Evolutionary conservation across 2,329 filamentous ascomycete species (phyloP).

Genomic region (Ophiostoma himal-ulmi): DNA sequence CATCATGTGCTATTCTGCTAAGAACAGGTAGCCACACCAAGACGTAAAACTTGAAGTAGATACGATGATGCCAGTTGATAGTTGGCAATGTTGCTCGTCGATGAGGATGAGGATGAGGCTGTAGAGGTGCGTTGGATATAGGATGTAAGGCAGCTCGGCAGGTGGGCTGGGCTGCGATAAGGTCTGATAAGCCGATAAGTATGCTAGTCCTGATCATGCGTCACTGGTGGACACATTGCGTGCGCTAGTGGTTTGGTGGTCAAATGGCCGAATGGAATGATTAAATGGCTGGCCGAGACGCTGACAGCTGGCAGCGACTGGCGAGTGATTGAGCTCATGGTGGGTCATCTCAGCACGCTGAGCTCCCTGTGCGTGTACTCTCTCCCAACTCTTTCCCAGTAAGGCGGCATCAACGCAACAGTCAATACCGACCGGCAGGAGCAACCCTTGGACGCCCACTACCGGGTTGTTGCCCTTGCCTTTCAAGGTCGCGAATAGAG

Average conservation of each 20-base stretch:
- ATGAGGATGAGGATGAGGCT: neutral
- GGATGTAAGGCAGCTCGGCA: neutral
- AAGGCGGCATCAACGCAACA: neutral
- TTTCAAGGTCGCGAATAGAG: neutral
- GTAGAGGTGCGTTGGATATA: neutral
- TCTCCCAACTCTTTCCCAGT: neutral
- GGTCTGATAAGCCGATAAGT: constrained; percentile 1
- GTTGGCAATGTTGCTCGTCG: neutral
- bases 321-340: neutral
- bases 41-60: neutral
- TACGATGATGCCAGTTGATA: neutral
- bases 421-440: neutral
- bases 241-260: neutral
- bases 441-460: neutral
- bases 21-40: neutral
- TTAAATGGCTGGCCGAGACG: neutral
- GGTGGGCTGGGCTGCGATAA: constrained; percentile 12
- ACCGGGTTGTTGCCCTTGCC: neutral
- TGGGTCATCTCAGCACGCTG: neutral
- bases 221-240: constrained; percentile 2
- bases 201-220: constrained; percentile 7
- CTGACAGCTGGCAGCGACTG: neutral
- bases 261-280: neutral
- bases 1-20: neutral
- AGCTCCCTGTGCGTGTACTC: neutral